Evolutionary conservation across 1,284 basidiomycete genomes (phyloP), one percentile per base, ranked within the genome.

Genomic region (Fomitopsis pinicola): DNA sequence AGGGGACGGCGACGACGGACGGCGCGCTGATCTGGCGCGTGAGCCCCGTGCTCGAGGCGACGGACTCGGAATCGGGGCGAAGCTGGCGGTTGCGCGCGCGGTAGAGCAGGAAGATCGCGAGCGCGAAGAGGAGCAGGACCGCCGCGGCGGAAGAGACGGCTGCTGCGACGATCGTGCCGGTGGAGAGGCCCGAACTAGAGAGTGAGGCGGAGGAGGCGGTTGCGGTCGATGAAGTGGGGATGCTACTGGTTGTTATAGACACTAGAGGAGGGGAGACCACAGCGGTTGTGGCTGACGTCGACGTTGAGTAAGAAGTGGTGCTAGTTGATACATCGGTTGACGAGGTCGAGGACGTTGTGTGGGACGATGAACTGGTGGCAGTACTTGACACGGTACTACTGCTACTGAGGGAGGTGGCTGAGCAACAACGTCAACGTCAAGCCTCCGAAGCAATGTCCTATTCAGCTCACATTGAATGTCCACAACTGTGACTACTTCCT

Each of bases 91-190:
- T 56, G 28, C 62, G 64, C 40, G 59, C 63, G 50, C 67, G 63
- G 36, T 65, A 33, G 44, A 69, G 61, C 33, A 69, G 57, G 42
- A 63, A 56, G 55, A 67, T 52, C 42, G 66, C 64, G 14, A 62
- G 64, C 17, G 38, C 63, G n/a, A 69, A 62, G 10, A 72, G 59
- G 8, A 63, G 64, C 35, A 73, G 58, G 15, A 71, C 59, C 44
- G 63, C 63, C 19, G 72, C 52, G 19, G 67, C 66, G 56, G 72
- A 69, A 33, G 67, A 42, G 30, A 71, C 63, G 7, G 69, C 66
- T 30, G 73, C 66, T 55, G 65, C 64, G 55, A 69, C 71, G 55
- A 73, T 70, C 14, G 71, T 58, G n/a, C 68, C 57, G n/a, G 65
- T 66, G 19, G 71, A 64, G 10, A 70, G 61, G 2, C 62, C 66